phyloP scores from a whole-genome alignment of 1,139 yeast species.

The Candida sojae region DNA sequence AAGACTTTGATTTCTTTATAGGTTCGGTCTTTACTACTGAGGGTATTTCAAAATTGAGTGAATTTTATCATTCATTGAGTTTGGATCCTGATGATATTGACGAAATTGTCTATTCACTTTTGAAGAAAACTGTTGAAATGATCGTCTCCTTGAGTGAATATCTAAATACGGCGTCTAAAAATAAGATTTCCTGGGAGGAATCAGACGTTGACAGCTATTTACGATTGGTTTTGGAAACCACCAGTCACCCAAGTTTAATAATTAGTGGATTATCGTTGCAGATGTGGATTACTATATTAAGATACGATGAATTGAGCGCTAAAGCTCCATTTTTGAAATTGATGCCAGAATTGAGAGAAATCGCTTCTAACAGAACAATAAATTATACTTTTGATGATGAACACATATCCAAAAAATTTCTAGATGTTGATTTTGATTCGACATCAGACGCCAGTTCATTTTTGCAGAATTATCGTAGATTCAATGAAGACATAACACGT shows the following conservation, averaged over 20 bases:
- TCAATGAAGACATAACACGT: conserved; percentile 88
- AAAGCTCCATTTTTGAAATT: conserved; percentile 50
- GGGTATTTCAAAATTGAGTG: conserved; percentile 67
- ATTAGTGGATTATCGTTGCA: conserved; percentile 89
- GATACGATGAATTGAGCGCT: conserved; percentile 73
- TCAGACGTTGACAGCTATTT: conserved; percentile 67
- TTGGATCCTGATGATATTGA: conserved; percentile 78
- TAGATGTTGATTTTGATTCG: conserved; percentile 87
- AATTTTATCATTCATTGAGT: conserved; percentile 62
- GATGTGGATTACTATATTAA: conserved; percentile 89
- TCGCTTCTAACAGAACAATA: conserved; percentile 76
- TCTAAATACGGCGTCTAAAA: conserved; percentile 48
- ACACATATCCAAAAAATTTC: conserved; percentile 60
- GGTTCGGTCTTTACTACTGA: conserved; percentile 75
- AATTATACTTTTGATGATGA: conserved; percentile 72
- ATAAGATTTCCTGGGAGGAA: conserved; percentile 45
- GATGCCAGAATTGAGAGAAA: conserved; percentile 69
- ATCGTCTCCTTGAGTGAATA: conserved; percentile 86
- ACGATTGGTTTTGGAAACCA: conserved; percentile 73
- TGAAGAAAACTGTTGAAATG: conserved; percentile 92
- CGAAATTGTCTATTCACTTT: conserved; percentile 73
- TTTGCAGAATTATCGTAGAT: conserved; percentile 75
- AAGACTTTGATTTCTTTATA: conserved; percentile 77
- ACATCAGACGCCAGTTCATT: conserved; percentile 79
- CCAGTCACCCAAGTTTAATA: conserved; percentile 83